These are phyloP conservation scores for Tylopilus sp. DNA, from an alignment of 1,284 basidiomycete species.

Conservation along the genomic window DNA sequence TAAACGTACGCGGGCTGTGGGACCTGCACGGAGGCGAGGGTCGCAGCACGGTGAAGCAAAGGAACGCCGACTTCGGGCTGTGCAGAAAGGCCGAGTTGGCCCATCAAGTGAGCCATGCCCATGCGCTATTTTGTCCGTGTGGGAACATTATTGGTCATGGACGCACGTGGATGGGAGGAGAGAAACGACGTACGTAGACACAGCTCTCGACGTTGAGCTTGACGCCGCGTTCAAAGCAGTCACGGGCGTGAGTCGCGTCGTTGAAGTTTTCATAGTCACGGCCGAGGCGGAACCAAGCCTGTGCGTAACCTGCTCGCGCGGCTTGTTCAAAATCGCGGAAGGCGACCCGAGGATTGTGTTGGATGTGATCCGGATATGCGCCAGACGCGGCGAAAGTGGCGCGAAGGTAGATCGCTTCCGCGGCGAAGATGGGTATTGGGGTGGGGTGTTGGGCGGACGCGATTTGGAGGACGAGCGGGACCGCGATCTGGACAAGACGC, in stretches of 20 bases:
- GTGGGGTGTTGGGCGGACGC: conserved; percentile 35
- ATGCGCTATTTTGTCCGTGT: conserved; percentile 53
- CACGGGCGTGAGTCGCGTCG: conserved; percentile 65
- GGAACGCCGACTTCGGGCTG: conserved; percentile 61
- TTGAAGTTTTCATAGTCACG: conserved; percentile 88
- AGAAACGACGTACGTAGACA: conserved; percentile 44
- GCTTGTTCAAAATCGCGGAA: conserved; percentile 87
- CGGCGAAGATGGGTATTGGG: conserved; percentile 47
- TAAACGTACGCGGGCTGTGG: conserved; percentile 87
- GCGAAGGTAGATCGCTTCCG: conserved; percentile 74
- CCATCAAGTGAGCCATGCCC: conserved; percentile 88
- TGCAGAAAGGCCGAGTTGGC: conserved; percentile 69
- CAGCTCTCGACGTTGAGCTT: conserved; percentile 69
- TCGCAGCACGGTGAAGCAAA: conserved; percentile 75
- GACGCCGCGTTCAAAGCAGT: conserved; percentile 82
- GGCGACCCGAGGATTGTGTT: conserved; percentile 70
- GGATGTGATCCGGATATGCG: conserved; percentile 55
- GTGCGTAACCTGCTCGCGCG: conserved; percentile 66
- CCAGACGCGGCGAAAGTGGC: conserved; percentile 72
- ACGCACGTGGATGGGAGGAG: background rate
- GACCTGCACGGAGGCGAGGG: conserved; percentile 66
- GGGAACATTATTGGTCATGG: background rate
- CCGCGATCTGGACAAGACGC: conserved; percentile 62
- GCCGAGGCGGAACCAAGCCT: conserved; percentile 87
- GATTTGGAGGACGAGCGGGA: conserved; percentile 58